These are phyloP conservation scores for Cladochytrium replicatum DNA, from an alignment of 192 early-diverging fungal genomes.

Conservation along the genomic window DNA sequence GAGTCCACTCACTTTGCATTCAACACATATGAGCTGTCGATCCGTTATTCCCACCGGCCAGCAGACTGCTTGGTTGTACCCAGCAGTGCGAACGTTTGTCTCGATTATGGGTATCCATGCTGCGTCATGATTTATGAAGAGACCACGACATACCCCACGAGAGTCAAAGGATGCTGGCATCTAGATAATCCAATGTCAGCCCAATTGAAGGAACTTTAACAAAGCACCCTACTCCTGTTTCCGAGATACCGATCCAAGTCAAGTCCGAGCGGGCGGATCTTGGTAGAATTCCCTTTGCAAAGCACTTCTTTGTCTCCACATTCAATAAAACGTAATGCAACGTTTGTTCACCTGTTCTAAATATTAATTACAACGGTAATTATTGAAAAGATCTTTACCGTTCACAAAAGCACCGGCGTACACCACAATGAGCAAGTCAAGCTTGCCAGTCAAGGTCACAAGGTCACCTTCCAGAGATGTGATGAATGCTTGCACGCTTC, in stretches of 20 bases:
- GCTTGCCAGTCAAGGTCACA: slow-evolving; percentile 29
- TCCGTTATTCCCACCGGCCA: slow-evolving; percentile 82
- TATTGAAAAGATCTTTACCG: slow-evolving; percentile 11
- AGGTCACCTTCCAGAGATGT: slow-evolving; percentile 46
- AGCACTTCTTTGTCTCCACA: slow-evolving; percentile 31
- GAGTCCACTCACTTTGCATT: slow-evolving; percentile 46
- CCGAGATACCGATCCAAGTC: slow-evolving; percentile 79
- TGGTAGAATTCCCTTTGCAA: slow-evolving; percentile 53
- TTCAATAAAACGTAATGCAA: slow-evolving; percentile 60
- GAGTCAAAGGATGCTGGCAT: slow-evolving; percentile 75
- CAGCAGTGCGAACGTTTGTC: slow-evolving; percentile 17
- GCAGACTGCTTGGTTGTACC: slow-evolving; percentile 46
- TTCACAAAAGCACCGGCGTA: slow-evolving; percentile 34
- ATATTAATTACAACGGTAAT: neutral
- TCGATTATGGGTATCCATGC: slow-evolving; percentile 83
- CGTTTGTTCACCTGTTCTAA: slow-evolving; percentile 23
- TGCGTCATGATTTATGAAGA: slow-evolving; percentile 57
- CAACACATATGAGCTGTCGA: slow-evolving; percentile 58
- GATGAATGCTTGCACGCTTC: slow-evolving; percentile 71
- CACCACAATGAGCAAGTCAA: slow-evolving; percentile 30
- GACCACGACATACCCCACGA: slow-evolving; percentile 57
- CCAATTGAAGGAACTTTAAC: slow-evolving; percentile 1
- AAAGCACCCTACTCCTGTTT: slow-evolving; percentile 42
- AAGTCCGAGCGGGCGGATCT: slow-evolving; percentile 51
- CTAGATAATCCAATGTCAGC: slow-evolving; percentile 17